A percentile compares a stretch with the other conserved stretches of the same genome.
These are phyloP conservation scores for Hypoxylon sp. DNA, from an alignment of 2,329 filamentous ascomycete genomes.

Conservation along the genomic window DNA sequence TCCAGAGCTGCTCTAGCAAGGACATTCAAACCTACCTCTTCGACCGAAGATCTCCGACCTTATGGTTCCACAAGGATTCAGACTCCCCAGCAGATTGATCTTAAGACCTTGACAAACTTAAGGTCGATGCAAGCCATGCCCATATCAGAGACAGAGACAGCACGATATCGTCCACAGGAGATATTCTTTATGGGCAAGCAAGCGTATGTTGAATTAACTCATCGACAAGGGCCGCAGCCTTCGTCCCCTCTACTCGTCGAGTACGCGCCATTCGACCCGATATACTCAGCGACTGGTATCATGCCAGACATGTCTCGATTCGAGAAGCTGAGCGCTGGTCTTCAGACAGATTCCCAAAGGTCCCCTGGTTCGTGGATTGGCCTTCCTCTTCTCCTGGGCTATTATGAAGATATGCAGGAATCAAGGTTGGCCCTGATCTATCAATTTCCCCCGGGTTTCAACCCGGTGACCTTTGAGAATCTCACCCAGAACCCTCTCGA, in stretches of 20 bases:
- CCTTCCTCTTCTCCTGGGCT: constrained; percentile 73
- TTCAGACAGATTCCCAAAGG: constrained; percentile 68
- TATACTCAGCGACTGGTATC: constrained; percentile 74
- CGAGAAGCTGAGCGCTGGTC: constrained; percentile 72
- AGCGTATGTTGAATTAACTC: constrained; percentile 65
- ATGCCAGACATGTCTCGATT: constrained; percentile 76
- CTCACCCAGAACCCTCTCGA: constrained; percentile 65
- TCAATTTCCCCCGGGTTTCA: constrained; percentile 77
- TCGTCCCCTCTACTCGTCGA: constrained; percentile 77
- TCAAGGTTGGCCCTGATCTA: constrained; percentile 83
- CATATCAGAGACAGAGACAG: constrained; percentile 54
- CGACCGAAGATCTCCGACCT: constrained; percentile 63
- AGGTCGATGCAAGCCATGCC: constrained; percentile 59
- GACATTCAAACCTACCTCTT: constrained; percentile 56
- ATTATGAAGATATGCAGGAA: constrained; percentile 80
- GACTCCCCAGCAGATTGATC: constrained; percentile 73
- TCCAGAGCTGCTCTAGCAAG: constrained; percentile 53
- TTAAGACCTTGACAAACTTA: constrained; percentile 66
- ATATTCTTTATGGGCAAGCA: constrained; percentile 68
- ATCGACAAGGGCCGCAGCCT: constrained; percentile 60
- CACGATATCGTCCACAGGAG: constrained; percentile 58
- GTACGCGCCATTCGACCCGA: constrained; percentile 75
- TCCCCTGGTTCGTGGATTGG: constrained; percentile 72
- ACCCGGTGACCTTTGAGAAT: constrained; percentile 68
- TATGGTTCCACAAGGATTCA: constrained; percentile 74